Evolutionary conservation across 179 eudicot species (phyloP), one percentile per base, ranked within the genome.

Genomic region (Silene vulgaris): DNA sequence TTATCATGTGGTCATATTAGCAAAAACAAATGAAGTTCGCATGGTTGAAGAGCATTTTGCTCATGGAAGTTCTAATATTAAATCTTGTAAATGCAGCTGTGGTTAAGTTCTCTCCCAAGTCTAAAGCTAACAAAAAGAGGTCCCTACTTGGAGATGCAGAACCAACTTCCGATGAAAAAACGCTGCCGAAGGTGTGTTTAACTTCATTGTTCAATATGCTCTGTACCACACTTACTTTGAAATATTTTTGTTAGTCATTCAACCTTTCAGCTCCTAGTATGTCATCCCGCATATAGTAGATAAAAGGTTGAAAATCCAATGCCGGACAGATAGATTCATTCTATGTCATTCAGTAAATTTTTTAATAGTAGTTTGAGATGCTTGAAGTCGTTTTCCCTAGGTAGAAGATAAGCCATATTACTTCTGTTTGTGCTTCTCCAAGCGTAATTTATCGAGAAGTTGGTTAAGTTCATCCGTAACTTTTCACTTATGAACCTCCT

Each of bases 81-180:
- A 43, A 54, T 65, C 57, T 56, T 79, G 74, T 74, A 35, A 77
- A 79, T 75, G 74, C 87, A 95, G 99, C 96, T 81, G 79, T 93
- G 77, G 97, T 95, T 72, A 78, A 62, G 37, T 93, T 81, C 80
- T 80, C 83, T 78, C 99, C 97, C 63, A 95, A 93, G 89, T 87
- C 97, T 72, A 95, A 89, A 81, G 69, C 86, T 59, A 92, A 90
- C 84, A 92, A 88, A 84, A 87, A 75, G 79, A 93, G 78, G 88
- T 93, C 97, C 77, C 83, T 95, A 29, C 77, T 95, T 77, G 96
- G 95, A 63, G 80, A 84, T 79, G 48, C 85, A 19, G 73, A 88
- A 76, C 82, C 61, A 73, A 61, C 83, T 13, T 71, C 71, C 8
- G 89, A 82, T 75, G 96, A 57, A 26, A 87, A 82, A 75, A 40